These are phyloP conservation scores for Ettlia oleoabundans DNA, from an alignment of 139 green algal genomes.

Conservation along the genomic window DNA sequence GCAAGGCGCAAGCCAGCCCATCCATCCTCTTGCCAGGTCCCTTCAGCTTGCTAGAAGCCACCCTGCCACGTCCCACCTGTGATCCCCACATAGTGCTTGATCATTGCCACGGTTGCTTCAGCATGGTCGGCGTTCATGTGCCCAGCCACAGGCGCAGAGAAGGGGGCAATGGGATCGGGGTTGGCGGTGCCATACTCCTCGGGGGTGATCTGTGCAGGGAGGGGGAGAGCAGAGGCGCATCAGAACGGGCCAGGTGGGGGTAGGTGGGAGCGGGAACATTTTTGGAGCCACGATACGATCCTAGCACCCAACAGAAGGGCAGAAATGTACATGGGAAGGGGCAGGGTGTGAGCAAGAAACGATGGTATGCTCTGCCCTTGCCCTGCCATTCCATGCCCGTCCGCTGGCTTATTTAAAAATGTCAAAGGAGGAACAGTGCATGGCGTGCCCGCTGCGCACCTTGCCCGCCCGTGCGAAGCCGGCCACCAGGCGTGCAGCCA, in stretches of 20 bases:
- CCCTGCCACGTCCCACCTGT: background rate
- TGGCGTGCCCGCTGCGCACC: constrained; percentile 40
- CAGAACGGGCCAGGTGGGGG: too few relatives aligned
- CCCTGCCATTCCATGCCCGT: too few relatives aligned
- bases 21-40: too few relatives aligned
- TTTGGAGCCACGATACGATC: too few relatives aligned
- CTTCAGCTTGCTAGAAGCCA: background rate
- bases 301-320: too few relatives aligned
- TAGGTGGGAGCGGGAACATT: too few relatives aligned
- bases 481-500: constrained; percentile 62
- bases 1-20: background rate
- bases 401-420: too few relatives aligned
- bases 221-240: background rate
- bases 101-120: constrained; percentile 63
- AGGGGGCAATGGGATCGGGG: constrained; percentile 78
- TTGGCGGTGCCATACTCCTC: constrained; percentile 40
- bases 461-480: constrained; percentile 74
- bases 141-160: constrained; percentile 68
- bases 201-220: constrained; percentile 2
- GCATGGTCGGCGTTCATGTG: constrained; percentile 81
- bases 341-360: too few relatives aligned
- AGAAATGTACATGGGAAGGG: too few relatives aligned
- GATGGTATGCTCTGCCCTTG: too few relatives aligned
- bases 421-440: too few relatives aligned
- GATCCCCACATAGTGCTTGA: constrained; percentile 67